Conservation (phyloP, 108 stramenopile species). For the Cylindrotheca fusiformis region DNA sequence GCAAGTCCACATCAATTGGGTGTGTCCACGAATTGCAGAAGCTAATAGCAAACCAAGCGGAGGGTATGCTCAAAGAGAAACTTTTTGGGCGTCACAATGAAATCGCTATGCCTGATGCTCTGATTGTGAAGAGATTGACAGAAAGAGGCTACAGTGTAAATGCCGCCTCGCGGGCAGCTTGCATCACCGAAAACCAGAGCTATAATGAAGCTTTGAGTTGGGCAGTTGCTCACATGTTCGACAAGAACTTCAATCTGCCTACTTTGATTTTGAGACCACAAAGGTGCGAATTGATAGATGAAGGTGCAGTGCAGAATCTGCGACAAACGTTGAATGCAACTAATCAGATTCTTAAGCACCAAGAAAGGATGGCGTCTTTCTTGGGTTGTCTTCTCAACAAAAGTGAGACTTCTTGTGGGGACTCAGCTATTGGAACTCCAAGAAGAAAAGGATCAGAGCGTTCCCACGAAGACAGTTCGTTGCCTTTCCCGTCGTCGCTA, state of each 20-base stretch:
- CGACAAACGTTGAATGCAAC: slow-evolving; percentile 11
- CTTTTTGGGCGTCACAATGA: slow-evolving; percentile 4
- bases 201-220: slow-evolving; percentile 66
- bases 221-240: slow-evolving; percentile 72
- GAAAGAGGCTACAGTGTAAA: slow-evolving; percentile 62
- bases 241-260: slow-evolving; percentile 67
- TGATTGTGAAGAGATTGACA: slow-evolving; percentile 13
- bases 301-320: slow-evolving; percentile 17
- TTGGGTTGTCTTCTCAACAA: no score
- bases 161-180: slow-evolving; percentile 64
- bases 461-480: slow-evolving; percentile 9
- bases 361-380: no score
- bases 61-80: slow-evolving; percentile 19
- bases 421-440: no score
- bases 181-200: slow-evolving; percentile 54
- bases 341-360: no score
- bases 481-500: neutral
- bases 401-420: no score
- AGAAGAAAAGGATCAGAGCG: no score
- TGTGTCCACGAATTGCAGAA: slow-evolving; percentile 28
- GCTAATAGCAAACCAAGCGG: slow-evolving; percentile 16
- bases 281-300: slow-evolving; percentile 16
- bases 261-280: slow-evolving; percentile 33
- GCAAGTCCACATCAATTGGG: slow-evolving; percentile 8
- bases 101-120: slow-evolving; percentile 15